Evolutionary conservation across 2,329 filamentous ascomycete genomes (phyloP), one percentile per base, ranked within the genome.

Genomic region (Helotiales sp.): DNA sequence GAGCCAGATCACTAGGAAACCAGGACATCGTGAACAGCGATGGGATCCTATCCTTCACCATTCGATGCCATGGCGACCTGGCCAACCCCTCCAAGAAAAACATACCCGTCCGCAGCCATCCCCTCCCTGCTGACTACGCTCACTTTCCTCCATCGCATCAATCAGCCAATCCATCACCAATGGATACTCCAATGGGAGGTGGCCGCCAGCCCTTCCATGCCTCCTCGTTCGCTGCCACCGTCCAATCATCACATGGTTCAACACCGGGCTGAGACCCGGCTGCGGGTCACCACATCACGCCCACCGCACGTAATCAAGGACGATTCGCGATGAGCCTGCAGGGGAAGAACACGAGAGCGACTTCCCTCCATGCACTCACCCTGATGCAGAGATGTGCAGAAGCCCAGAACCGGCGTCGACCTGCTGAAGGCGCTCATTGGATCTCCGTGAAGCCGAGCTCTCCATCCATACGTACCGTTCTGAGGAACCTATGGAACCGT

Each of bases 301-400:
- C 33, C 25, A 4, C 40, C 24, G 55, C 46, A 54, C 46, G 50
- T 34, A 58, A 58, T 58, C 42, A 33, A 49, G 44, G 24, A 49
- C 55, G 49, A 57, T 48, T 53, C 55, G 55, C 55, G 33, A 57
- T 36, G 42, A 42, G 36, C 46, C 44, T 50, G 46, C 53, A 54
- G 52, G 27, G n/a, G 34, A n/a, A 36, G 33, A 42, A 47, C 34
- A 19, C 34, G 25, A 31, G 15, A 15, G 9, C 13, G 33, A 12
- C 47, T 13, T 29, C 12, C 24, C 25, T 49, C 5, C 46, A 31
- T 49, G 27, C 47, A 17, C 4, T 6, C 15, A 31, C 29, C 47
- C 27, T 30, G 19, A 24, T 15, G 24, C 15, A 12, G 22, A 47
- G 29, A 29, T 5, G n/a, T n/a, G n/a, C n/a, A n/a, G n/a, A n/a